These are phyloP conservation scores for Coemansia sp. DNA, from an alignment of 192 early-diverging fungal species.

Conservation along the genomic window DNA sequence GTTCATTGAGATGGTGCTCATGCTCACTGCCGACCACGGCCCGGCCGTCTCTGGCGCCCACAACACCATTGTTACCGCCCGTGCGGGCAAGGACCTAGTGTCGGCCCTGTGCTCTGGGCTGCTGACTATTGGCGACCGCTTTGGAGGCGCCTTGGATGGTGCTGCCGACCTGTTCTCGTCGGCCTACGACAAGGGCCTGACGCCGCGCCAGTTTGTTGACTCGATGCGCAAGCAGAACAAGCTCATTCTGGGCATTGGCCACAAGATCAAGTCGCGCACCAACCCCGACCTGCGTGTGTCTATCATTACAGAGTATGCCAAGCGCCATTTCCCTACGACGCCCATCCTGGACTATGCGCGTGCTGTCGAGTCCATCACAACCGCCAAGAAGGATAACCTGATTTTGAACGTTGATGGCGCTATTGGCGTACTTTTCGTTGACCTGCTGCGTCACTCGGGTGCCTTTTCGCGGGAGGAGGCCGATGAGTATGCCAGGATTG, in stretches of 20 bases:
- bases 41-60: conserved; percentile 94
- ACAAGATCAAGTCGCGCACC: conserved; percentile 99
- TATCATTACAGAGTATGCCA: conserved; percentile 92
- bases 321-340: conserved; percentile 78
- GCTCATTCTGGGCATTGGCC: conserved; percentile 97
- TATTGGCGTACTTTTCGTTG: conserved; percentile 94
- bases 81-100: conserved; percentile 96
- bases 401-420: conserved; percentile 95
- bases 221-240: conserved; percentile 95
- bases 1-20: conserved; percentile 99
- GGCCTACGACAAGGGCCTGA: conserved; percentile 91
- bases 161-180: conserved; percentile 87
- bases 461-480: conserved; percentile 93
- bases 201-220: conserved; percentile 92
- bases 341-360: conserved; percentile 93
- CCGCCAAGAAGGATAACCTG: conserved; percentile 97
- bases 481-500: conserved; percentile 94
- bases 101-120: conserved; percentile 93
- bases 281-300: conserved; percentile 97
- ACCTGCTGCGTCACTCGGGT: conserved; percentile 85
- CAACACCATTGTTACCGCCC: conserved; percentile 88
- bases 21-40: conserved; percentile 99
- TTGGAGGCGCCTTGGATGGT: conserved; percentile 96
- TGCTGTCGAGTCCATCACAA: conserved; percentile 92
- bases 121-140: conserved; percentile 96